Conservation (phyloP, 441 rosid species). For the Pelargonium myrrhifolium region DNA sequence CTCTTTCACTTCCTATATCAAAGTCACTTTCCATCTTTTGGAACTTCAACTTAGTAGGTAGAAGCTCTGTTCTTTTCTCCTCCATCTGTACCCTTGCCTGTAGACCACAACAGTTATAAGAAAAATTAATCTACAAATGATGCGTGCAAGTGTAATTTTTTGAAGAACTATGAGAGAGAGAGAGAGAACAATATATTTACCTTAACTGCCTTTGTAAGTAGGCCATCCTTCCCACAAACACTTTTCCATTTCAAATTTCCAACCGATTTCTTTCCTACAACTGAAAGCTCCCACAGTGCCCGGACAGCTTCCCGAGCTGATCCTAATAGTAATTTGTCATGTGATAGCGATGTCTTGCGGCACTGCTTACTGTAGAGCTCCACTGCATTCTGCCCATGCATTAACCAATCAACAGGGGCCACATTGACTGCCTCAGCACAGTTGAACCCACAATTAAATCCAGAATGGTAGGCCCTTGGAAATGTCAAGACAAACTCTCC, state of each 20-base stretch:
- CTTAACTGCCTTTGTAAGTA: slow-evolving; percentile 53
- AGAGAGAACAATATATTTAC: slow-evolving; percentile 22
- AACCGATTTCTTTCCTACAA: slow-evolving; percentile 33
- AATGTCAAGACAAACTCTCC: slow-evolving; percentile 69
- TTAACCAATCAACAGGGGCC: slow-evolving; percentile 79
- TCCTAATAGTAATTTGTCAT: slow-evolving; percentile 57
- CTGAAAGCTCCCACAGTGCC: slow-evolving; percentile 48
- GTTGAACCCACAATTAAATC: slow-evolving; percentile 72
- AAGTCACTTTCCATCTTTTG: slow-evolving; percentile 42
- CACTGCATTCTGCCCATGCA: slow-evolving; percentile 52
- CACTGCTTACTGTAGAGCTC: slow-evolving; percentile 42
- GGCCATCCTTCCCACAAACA: slow-evolving; percentile 51
- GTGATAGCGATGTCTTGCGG: slow-evolving; percentile 50
- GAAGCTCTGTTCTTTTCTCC: slow-evolving; percentile 38
- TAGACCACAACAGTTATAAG: not conserved
- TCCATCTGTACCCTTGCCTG: slow-evolving; percentile 54
- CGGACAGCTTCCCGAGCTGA: slow-evolving; percentile 63
- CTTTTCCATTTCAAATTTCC: slow-evolving; percentile 47
- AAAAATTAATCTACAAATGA: not conserved
- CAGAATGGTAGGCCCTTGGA: slow-evolving; percentile 69
- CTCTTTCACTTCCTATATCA: slow-evolving; percentile 42
- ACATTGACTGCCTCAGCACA: slow-evolving; percentile 61
- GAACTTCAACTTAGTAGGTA: slow-evolving; percentile 27
- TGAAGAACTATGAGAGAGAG: not conserved
- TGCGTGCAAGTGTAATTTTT: not conserved